These are phyloP conservation scores for Phytophthora sojae DNA, from an alignment of 352 stramenopile species.

Conservation along the genomic window DNA sequence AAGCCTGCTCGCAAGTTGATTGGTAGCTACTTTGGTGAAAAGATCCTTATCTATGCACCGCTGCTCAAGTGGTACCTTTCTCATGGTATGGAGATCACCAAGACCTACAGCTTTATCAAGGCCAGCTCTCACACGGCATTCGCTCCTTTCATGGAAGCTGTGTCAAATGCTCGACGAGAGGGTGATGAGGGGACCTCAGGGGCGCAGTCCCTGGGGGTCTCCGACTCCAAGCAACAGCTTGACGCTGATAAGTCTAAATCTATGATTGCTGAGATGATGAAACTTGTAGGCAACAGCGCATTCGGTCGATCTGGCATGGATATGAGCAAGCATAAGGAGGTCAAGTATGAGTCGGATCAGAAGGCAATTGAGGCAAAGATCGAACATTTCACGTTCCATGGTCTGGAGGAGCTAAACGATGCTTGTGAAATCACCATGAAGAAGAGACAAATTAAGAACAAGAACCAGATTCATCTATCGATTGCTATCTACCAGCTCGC, in stretches of 20 bases:
- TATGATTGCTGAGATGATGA: constrained; percentile 18
- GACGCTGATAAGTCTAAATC: constrained; percentile 20
- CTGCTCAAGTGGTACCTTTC: constrained; percentile 47
- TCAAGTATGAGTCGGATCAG: not conserved
- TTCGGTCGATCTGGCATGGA: not conserved
- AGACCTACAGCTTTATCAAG: constrained; percentile 39
- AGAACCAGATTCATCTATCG: not conserved
- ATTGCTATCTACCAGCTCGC: not conserved
- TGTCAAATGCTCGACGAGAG: constrained; percentile 32
- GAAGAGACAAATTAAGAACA: not conserved
- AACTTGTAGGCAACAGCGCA: not conserved
- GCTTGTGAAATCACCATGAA: not conserved
- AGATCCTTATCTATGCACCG: constrained; percentile 44
- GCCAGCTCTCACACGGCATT: constrained; percentile 22
- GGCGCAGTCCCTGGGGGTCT: too few species aligned
- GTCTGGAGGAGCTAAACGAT: not conserved
- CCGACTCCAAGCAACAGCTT: too few species aligned
- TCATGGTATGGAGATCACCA: constrained; percentile 37
- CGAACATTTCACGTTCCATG: not conserved
- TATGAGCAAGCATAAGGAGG: not conserved
- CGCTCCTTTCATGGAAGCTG: constrained; percentile 22
- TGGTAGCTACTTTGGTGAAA: constrained; percentile 41
- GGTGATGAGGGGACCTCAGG: constrained; percentile 18
- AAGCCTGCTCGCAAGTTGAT: constrained; percentile 33
- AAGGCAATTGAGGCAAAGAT: not conserved